A percentile compares a stretch with the other conserved stretches of the same genome.
Conservation (phyloP, 177 flowering plant genomes). For the Telopea speciosissima region DNA sequence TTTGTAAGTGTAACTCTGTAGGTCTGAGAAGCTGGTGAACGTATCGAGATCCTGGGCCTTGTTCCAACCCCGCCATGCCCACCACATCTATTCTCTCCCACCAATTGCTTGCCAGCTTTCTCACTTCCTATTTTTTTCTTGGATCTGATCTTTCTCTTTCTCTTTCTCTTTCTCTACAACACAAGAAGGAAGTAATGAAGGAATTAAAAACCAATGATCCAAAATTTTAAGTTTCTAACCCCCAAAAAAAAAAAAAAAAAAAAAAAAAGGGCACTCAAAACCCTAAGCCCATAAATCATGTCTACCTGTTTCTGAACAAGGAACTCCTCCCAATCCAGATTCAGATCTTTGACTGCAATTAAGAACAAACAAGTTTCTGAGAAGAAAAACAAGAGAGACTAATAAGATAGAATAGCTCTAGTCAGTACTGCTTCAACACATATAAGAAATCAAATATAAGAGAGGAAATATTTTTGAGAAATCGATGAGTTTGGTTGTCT, state of each 20-base stretch:
- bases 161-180: too few relatives aligned
- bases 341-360: slow-evolving; percentile 3
- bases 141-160: background rate
- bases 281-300: background rate
- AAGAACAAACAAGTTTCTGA: background rate
- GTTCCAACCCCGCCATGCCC: background rate
- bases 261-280: background rate
- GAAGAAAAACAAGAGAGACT: background rate
- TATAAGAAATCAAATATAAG: background rate
- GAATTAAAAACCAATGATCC: too few relatives aligned
- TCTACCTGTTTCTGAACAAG: background rate
- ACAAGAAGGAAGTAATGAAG: too few relatives aligned
- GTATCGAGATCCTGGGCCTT: background rate
- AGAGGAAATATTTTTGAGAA: background rate
- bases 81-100: background rate
- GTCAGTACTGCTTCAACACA: background rate
- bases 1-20: background rate
- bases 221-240: too few relatives aligned
- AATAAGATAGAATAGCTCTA: background rate
- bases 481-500: slow-evolving; percentile 1
- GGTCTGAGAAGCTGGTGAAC: slow-evolving; percentile 1
- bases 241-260: too few relatives aligned
- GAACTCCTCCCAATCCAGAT: background rate
- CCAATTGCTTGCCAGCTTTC: slow-evolving; percentile 2
- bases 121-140: background rate